phyloP scores from a whole-genome alignment of 1,284 basidiomycete species.

The Vanrija sp. region DNA sequence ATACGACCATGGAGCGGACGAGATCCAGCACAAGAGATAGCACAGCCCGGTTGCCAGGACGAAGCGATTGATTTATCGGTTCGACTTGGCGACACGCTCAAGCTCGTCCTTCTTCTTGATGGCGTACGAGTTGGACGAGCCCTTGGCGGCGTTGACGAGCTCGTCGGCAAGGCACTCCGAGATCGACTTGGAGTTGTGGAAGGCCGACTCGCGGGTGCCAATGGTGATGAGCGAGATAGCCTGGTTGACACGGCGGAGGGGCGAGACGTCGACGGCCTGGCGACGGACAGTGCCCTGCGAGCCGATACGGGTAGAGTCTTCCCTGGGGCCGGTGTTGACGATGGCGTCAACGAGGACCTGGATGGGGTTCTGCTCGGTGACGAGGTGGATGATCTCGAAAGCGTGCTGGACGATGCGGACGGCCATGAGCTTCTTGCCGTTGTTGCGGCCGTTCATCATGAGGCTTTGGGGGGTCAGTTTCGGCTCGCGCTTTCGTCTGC shows the following conservation, averaged over 20 bases:
- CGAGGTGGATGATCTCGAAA: slow-evolving; percentile 99
- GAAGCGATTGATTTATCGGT: slow-evolving; percentile 69
- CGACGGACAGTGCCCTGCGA: slow-evolving; percentile 99
- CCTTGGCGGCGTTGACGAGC: slow-evolving; percentile 99
- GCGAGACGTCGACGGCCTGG: slow-evolving; percentile 99
- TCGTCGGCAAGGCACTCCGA: slow-evolving; percentile 99
- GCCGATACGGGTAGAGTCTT: slow-evolving; percentile 99
- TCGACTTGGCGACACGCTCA: slow-evolving; percentile 99
- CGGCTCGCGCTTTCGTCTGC: neutral
- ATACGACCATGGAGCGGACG: neutral
- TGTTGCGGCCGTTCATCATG: slow-evolving; percentile 99
- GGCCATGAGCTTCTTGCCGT: slow-evolving; percentile 99
- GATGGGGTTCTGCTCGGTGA: slow-evolving; percentile 99
- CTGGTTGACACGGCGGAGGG: slow-evolving; percentile 97
- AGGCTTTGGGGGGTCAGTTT: slow-evolving; percentile 54
- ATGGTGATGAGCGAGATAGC: slow-evolving; percentile 92
- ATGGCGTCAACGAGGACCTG: slow-evolving; percentile 96
- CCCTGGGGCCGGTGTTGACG: slow-evolving; percentile 98
- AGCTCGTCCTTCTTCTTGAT: slow-evolving; percentile 74
- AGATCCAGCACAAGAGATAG: neutral
- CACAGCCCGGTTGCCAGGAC: slow-evolving; percentile 7
- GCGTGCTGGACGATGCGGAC: slow-evolving; percentile 99
- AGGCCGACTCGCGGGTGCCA: slow-evolving; percentile 95
- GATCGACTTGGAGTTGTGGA: slow-evolving; percentile 99
- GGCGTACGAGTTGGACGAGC: slow-evolving; percentile 99